phyloP scores from a whole-genome alignment of 75 land plant genomes.

The Adiantum capillusveneris region DNA sequence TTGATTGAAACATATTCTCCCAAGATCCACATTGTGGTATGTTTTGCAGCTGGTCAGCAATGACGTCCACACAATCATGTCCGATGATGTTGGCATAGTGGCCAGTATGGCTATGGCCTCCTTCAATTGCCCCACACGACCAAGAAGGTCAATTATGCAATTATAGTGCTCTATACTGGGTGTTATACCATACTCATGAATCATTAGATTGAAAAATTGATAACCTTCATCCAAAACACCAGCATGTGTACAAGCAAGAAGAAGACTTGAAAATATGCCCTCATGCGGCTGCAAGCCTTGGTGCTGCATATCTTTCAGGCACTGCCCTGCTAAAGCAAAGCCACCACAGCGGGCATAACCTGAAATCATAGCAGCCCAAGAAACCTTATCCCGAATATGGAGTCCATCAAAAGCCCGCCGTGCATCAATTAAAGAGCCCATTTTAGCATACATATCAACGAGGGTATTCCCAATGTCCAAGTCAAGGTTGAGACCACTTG shows the following conservation, averaged over 20 bases:
- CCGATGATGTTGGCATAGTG: slow-evolving; percentile 38
- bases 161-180: slow-evolving; percentile 30
- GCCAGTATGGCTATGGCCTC: slow-evolving; percentile 27
- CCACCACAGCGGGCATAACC: slow-evolving; percentile 16
- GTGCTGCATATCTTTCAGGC: slow-evolving; percentile 10
- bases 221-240: slow-evolving; percentile 16
- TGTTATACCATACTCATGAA: slow-evolving; percentile 2
- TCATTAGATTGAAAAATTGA: slow-evolving; percentile 18
- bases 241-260: slow-evolving; percentile 24
- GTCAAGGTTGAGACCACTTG: slow-evolving; percentile 9
- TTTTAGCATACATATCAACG: slow-evolving; percentile 17
- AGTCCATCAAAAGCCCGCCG: slow-evolving; percentile 18
- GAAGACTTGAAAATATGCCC: slow-evolving; percentile 13
- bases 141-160: slow-evolving; percentile 47
- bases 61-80: slow-evolving; percentile 40
- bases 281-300: slow-evolving; percentile 18
- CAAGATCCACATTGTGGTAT: slow-evolving; percentile 31
- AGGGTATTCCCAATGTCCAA: slow-evolving; percentile 10
- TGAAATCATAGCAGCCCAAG: slow-evolving; percentile 30
- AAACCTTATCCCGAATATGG: slow-evolving; percentile 8
- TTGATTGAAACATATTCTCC: slow-evolving; percentile 20
- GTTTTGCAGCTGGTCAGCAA: slow-evolving; percentile 32
- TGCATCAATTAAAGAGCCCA: slow-evolving; percentile 8
- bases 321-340: background rate
- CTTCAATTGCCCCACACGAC: slow-evolving; percentile 30